These are phyloP conservation scores for Schizopora paradoxa DNA, from an alignment of 1,284 basidiomycete species.

Conservation along the genomic window DNA sequence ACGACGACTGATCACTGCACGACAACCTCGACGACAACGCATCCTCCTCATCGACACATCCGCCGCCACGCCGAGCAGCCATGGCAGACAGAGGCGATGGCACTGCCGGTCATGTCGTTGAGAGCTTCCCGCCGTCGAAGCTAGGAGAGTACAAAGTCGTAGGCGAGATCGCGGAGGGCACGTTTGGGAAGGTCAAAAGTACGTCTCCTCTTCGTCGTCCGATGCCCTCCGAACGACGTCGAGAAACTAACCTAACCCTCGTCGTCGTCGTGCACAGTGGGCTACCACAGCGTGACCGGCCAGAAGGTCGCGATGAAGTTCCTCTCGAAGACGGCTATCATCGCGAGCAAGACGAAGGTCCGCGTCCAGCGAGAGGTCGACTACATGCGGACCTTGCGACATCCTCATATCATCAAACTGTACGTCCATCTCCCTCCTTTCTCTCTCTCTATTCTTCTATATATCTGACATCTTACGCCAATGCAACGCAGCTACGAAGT, in stretches of 20 bases:
- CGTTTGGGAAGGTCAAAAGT: constrained; percentile 99
- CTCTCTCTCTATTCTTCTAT: constrained; percentile 11
- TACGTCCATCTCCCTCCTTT: constrained; percentile 34
- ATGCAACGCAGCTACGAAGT: constrained; percentile 76
- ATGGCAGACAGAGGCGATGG: neutral
- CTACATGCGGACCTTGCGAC: constrained; percentile 86
- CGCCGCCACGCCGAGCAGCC: constrained; percentile 11
- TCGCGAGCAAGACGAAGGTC: constrained; percentile 85
- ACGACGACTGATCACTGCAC: neutral
- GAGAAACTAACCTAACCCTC: constrained; percentile 9
- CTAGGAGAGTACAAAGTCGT: constrained; percentile 76
- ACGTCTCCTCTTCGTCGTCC: constrained; percentile 32
- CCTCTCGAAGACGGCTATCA: constrained; percentile 92
- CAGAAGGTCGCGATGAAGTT: constrained; percentile 98
- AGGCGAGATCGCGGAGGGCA: constrained; percentile 80
- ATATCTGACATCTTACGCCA: constrained; percentile 14
- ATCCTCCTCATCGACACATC: neutral
- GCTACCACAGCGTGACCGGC: constrained; percentile 89
- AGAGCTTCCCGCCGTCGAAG: constrained; percentile 45
- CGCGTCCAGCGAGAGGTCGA: constrained; percentile 94
- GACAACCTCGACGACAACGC: constrained; percentile 9
- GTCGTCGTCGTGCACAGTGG: constrained; percentile 54
- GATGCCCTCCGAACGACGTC: constrained; percentile 14
- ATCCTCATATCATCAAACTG: constrained; percentile 96
- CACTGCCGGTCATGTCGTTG: too few relatives aligned